These are phyloP conservation scores for Endoconidiophora polonica DNA, from an alignment of 2,329 filamentous ascomycete species.

Conservation along the genomic window DNA sequence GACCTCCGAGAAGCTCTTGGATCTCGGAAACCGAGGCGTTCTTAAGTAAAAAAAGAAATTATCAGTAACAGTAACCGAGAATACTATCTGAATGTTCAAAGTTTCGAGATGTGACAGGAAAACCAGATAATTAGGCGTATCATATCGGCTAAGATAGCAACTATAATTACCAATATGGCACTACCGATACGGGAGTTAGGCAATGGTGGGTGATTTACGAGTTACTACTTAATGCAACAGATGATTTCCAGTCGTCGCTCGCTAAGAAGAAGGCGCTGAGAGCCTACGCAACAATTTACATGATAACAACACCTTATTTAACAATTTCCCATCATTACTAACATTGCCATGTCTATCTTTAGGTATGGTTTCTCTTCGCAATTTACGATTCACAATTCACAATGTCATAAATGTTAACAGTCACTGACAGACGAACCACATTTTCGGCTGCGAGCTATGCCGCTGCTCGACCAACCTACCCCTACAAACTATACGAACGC, in stretches of 20 bases:
- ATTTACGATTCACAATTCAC: not conserved
- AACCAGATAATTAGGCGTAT: too few relatives aligned
- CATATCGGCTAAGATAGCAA: too few relatives aligned
- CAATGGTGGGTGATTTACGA: not conserved
- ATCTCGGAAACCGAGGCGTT: too few relatives aligned
- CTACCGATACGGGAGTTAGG: not conserved
- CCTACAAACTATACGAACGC: slow-evolving; percentile 33
- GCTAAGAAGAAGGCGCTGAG: not conserved
- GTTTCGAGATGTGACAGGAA: too few relatives aligned
- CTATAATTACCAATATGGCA: too few relatives aligned
- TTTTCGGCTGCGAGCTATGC: slow-evolving; percentile 43
- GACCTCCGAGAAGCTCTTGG: too few relatives aligned
- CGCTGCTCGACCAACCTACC: slow-evolving; percentile 42
- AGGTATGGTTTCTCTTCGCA: slow-evolving; percentile 14
- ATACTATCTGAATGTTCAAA: too few relatives aligned
- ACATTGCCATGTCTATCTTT: slow-evolving; percentile 16
- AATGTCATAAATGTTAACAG: not conserved
- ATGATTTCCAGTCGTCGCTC: not conserved
- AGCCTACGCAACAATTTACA: not conserved
- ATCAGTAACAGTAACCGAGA: too few relatives aligned
- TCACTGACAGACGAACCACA: slow-evolving; percentile 29
- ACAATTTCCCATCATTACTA: not conserved
- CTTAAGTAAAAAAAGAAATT: too few relatives aligned
- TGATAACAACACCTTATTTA: not conserved
- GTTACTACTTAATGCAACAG: not conserved